Evolutionary conservation across 2,329 filamentous ascomycete species (phyloP).

Genomic region (Alternaria burnsii): DNA sequence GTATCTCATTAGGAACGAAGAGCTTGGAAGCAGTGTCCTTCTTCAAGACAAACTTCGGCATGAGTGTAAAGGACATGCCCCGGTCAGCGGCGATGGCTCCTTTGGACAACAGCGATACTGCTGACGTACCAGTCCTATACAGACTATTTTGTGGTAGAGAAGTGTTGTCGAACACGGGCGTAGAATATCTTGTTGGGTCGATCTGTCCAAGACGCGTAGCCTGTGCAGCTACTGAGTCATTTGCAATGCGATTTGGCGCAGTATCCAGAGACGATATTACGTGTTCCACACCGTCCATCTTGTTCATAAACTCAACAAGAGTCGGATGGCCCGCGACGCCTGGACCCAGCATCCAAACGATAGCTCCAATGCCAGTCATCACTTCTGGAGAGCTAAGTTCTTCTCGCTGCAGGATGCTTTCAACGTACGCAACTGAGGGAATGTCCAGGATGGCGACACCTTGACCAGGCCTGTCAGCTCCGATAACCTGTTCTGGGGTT

Average conservation of each 20-base stretch:
- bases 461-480: constrained; percentile 69
- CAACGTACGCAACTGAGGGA: constrained; percentile 74
- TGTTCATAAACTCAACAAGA: constrained; percentile 74
- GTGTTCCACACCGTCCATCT: constrained; percentile 71
- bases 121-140: constrained; percentile 11
- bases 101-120: constrained; percentile 19
- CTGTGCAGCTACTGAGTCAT: constrained; percentile 72
- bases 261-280: constrained; percentile 78
- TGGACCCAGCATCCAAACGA: constrained; percentile 84
- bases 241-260: constrained; percentile 76
- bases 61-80: constrained; percentile 56
- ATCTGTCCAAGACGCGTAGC: constrained; percentile 75
- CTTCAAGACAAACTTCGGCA: constrained; percentile 56
- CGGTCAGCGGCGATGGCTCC: constrained; percentile 47
- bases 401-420: constrained; percentile 71
- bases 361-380: constrained; percentile 70
- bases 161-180: constrained; percentile 72
- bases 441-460: constrained; percentile 85
- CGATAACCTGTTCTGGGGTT: constrained; percentile 88
- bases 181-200: constrained; percentile 75
- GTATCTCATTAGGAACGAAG: constrained; percentile 59
- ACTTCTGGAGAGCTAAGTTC: constrained; percentile 75
- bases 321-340: constrained; percentile 69
- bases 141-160: constrained; percentile 51
- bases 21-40: constrained; percentile 35